Evolutionary conservation across 2,329 filamentous ascomycete species (phyloP).

Genomic region (Diaporthe humulicola): DNA sequence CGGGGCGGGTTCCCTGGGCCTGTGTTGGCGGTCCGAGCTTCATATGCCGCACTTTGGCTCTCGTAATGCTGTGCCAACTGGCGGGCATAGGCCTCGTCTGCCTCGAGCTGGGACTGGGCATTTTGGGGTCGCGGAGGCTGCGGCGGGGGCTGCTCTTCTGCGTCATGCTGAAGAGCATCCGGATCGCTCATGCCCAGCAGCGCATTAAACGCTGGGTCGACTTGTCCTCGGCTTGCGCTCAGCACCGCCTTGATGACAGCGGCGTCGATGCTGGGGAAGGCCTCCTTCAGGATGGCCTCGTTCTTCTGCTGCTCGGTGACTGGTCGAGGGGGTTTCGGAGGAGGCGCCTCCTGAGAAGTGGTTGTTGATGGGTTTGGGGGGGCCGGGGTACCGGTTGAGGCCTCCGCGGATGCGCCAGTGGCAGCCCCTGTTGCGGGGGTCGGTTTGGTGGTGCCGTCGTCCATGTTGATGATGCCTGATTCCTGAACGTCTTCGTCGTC

Average conservation of each 20-base stretch:
- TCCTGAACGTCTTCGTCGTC: constrained; percentile 80
- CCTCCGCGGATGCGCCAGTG: constrained; percentile 45
- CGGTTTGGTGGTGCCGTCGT: constrained; percentile 49
- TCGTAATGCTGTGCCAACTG: constrained; percentile 94
- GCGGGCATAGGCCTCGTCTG: constrained; percentile 91
- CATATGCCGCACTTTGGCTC: constrained; percentile 67
- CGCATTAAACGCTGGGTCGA: constrained; percentile 96
- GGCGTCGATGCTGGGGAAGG: constrained; percentile 87
- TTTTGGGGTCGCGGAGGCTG: constrained; percentile 59
- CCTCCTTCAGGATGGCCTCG: constrained; percentile 89
- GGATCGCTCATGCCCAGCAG: constrained; percentile 89
- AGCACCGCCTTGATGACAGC: constrained; percentile 90
- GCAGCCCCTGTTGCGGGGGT: constrained; percentile 41
- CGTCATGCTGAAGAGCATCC: constrained; percentile 70
- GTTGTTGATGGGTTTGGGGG: constrained; percentile 42
- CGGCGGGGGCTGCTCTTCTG: constrained; percentile 77
- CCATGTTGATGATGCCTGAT: constrained; percentile 58
- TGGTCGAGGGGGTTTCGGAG: constrained; percentile 88
- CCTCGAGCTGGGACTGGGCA: constrained; percentile 84
- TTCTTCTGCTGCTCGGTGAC: constrained; percentile 86
- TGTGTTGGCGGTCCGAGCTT: constrained; percentile 66
- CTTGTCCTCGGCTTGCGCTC: constrained; percentile 84
- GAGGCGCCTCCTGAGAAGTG: constrained; percentile 61
- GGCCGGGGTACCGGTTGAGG: constrained; percentile 43
- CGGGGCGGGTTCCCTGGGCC: constrained; percentile 47